A percentile compares a stretch with the other conserved stretches of the same genome.
Evolutionary conservation across 2,329 filamentous ascomycete genomes (phyloP).

Genomic region (Botrytis byssoidea): DNA sequence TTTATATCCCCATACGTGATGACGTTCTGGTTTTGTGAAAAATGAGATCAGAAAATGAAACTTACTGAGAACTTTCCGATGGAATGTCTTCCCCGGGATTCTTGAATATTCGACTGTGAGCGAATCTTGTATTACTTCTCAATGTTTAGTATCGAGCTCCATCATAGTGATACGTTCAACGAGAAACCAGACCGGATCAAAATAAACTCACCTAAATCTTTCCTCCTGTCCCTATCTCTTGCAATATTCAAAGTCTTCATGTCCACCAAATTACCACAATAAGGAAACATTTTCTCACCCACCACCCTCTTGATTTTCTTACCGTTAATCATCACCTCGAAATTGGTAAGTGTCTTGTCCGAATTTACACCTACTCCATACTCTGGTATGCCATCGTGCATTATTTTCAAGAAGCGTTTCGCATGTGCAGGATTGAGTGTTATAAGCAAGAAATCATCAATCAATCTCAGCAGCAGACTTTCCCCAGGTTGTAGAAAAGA

Average conservation of each 20-base stretch:
- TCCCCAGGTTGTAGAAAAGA: conserved; percentile 59
- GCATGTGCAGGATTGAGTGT: conserved; percentile 69
- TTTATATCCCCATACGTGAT: neutral
- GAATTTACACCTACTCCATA: conserved; percentile 80
- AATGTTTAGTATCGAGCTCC: neutral
- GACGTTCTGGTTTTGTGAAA: neutral
- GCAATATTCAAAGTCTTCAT: conserved; percentile 70
- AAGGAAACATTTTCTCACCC: conserved; percentile 65
- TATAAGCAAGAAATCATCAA: conserved; percentile 92
- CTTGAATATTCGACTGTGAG: conserved; percentile 77
- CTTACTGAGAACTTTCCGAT: conserved; percentile 72
- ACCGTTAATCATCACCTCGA: conserved; percentile 61
- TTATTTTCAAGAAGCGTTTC: conserved; percentile 68
- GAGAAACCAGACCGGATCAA: neutral
- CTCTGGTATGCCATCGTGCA: conserved; percentile 74
- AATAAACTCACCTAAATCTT: conserved; percentile 48
- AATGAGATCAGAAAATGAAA: conserved; percentile 17
- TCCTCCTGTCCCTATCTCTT: conserved; percentile 61
- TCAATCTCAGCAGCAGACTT: conserved; percentile 73
- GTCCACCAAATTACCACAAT: conserved; percentile 80
- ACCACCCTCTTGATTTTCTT: conserved; percentile 51
- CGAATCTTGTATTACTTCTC: conserved; percentile 59
- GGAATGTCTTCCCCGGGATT: conserved; percentile 72
- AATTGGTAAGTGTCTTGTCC: conserved; percentile 82
- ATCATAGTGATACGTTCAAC: neutral